Conservation (phyloP, 148 eudicot species). For the Persicaria tinctoria region DNA sequence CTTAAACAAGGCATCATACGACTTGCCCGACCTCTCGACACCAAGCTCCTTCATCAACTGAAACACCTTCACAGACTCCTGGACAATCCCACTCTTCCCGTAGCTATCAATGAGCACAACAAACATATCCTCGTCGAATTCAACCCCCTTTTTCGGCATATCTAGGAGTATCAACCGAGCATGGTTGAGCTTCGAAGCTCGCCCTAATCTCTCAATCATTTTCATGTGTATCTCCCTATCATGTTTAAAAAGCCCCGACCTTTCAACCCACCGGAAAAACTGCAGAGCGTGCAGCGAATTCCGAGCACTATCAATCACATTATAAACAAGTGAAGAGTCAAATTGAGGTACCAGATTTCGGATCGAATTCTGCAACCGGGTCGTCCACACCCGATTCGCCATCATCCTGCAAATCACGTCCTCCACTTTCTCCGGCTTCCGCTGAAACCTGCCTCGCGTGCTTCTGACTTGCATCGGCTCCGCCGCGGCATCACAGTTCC, state of each 20-base stretch:
- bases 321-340: constrained; percentile 53
- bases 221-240: constrained; percentile 56
- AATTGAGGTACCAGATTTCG: constrained; percentile 58
- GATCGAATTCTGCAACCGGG: constrained; percentile 88
- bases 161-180: constrained; percentile 78
- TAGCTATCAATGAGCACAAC: constrained; percentile 72
- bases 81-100: constrained; percentile 71
- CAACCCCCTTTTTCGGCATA: constrained; percentile 65
- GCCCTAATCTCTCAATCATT: constrained; percentile 64
- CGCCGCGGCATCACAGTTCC: constrained; percentile 10
- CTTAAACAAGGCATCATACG: constrained; percentile 74
- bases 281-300: constrained; percentile 70
- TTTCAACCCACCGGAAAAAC: constrained; percentile 87
- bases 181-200: constrained; percentile 66
- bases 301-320: constrained; percentile 51
- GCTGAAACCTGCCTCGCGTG: constrained; percentile 29
- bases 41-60: constrained; percentile 72
- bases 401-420: constrained; percentile 74
- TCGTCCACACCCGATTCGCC: constrained; percentile 87
- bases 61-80: constrained; percentile 78
- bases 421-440: constrained; percentile 57
- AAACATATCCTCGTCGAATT: constrained; percentile 84
- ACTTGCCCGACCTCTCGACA: constrained; percentile 45
- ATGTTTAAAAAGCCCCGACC: constrained; percentile 52
- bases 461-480: constrained; percentile 7